Evolutionary conservation across 805 yeast genomes (phyloP), one percentile per base, ranked within the genome.

Genomic region (Ogataea populi-albae): DNA sequence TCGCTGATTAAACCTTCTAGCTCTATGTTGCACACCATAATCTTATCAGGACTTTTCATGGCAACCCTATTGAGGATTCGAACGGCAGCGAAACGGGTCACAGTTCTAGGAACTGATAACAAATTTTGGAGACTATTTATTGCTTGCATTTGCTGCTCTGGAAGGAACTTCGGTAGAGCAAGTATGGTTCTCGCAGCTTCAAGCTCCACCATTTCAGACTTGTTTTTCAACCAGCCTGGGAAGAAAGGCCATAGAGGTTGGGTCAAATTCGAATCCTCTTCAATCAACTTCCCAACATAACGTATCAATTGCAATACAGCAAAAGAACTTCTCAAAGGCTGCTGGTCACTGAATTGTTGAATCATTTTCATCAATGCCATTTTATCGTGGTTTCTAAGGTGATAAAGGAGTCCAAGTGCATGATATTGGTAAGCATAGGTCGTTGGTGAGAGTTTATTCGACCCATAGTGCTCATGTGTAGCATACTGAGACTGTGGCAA

Each of bases 361-460:
- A 89, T 82, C 68, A 93, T 70, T 62, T 91, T 91, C 73, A 86
- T 75, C 52, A 93, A 69, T 2, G 97, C 95, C 91, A 93, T 87
- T 51, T 84, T 81, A 59, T 93, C 98, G 60, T 84, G 95, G 53
- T 81, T 81, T 60, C 94, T 79, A 62, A 93, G 73, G 50, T 85
- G 84, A 60, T 88, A 89, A 50, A 94, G 67, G 51, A 93, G 72
- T 17, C 96, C 97, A 49, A 93, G 69, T 3, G 98, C 97, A 62
- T 93, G 98, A 65, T 91, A 93, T 68, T 93, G 98, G 40, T 95
- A 75, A 71, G 86, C 82, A 62, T 74, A 79, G 15, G 94, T 77
- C 28, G 91, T 79, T 12, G 78, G 68, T 33, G 91, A 83, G 42
- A 73, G 60, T 38, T 71, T 73, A 36, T 73, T 66, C 42, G 62